phyloP scores from a whole-genome alignment of 2,329 filamentous ascomycete genomes.

The Aspergillus udagawae region DNA sequence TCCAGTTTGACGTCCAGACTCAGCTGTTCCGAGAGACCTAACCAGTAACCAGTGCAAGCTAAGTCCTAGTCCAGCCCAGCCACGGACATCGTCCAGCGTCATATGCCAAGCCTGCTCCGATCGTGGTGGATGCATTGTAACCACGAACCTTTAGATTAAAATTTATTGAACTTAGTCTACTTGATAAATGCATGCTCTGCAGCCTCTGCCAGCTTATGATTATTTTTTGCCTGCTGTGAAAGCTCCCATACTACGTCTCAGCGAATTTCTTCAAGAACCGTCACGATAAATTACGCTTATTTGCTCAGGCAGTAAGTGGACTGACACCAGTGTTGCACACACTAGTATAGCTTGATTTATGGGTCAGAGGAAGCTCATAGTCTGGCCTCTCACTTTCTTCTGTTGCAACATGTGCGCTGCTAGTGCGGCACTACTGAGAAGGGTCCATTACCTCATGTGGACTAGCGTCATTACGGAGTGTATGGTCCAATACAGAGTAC shows the following conservation, averaged over 20 bases:
- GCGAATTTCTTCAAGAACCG: background rate
- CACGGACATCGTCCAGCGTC: background rate
- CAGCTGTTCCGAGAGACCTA: background rate
- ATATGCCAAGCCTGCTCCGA: background rate
- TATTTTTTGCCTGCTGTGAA: too few species aligned
- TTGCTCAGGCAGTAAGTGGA: background rate
- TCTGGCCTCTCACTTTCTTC: background rate
- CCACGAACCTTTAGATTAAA: too few species aligned
- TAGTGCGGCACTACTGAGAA: background rate
- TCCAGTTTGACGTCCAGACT: background rate
- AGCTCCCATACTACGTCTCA: background rate
- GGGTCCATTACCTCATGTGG: background rate
- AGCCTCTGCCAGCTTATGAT: too few species aligned
- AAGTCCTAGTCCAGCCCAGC: background rate
- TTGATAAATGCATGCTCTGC: too few species aligned
- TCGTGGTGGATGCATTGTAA: background rate
- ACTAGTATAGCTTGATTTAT: background rate
- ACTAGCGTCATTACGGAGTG: too few species aligned
- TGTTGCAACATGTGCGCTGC: background rate
- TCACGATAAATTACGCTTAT: background rate
- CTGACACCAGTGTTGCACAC: background rate
- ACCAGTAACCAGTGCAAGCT: background rate
- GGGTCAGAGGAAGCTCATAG: background rate
- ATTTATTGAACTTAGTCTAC: too few species aligned
- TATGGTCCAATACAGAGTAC: background rate